Conservation (phyloP, 176 grass and related monocot genomes). For the Stipa capillata region DNA sequence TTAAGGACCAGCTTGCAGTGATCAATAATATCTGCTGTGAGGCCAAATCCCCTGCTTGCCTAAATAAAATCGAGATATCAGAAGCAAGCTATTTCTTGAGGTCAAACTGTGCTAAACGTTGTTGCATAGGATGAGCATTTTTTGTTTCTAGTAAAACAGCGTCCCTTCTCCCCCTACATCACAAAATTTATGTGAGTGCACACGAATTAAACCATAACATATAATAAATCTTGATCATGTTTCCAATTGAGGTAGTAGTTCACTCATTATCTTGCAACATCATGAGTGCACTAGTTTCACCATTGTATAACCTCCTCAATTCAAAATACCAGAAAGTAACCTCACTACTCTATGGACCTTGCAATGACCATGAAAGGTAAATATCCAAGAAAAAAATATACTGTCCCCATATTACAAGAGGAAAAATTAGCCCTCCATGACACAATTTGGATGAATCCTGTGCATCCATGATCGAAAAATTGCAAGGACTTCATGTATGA, state of each 20-base stretch:
- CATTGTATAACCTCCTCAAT: neutral
- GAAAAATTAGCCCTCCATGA: neutral
- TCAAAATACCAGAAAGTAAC: neutral
- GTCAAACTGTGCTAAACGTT: neutral
- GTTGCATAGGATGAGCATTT: neutral
- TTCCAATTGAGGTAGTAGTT: neutral
- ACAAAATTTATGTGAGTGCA: neutral
- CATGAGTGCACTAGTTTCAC: neutral
- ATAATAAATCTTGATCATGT: neutral
- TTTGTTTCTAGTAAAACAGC: neutral
- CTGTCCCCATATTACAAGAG: neutral
- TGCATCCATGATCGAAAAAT: neutral
- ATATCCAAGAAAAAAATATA: neutral
- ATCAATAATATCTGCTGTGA: conserved; percentile 71
- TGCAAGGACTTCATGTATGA: neutral
- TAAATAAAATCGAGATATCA: conserved; percentile 34
- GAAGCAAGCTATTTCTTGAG: neutral
- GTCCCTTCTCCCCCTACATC: neutral
- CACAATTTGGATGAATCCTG: neutral
- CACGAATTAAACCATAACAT: neutral
- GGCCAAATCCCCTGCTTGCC: conserved; percentile 82
- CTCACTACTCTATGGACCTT: neutral
- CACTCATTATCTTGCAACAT: too few species aligned
- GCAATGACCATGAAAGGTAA: neutral
- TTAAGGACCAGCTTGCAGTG: conserved; percentile 81